Evolutionary conservation across 129 eudicot species (phyloP), one percentile per base, ranked within the genome.

Genomic region (Pittosporum tobira): DNA sequence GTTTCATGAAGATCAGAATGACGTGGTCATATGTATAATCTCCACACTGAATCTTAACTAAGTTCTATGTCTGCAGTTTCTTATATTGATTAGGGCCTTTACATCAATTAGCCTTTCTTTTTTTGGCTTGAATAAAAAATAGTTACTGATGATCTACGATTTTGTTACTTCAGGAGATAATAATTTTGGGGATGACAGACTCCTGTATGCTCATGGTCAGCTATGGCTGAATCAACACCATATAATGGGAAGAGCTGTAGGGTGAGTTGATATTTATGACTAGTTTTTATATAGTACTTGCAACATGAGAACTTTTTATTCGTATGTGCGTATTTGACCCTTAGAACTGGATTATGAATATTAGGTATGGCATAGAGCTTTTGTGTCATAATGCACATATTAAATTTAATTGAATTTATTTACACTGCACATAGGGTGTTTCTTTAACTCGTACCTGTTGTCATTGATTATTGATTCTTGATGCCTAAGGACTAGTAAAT

Each of bases 191-290:
- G 98, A 90, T 70, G 98, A 90, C 73, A 73, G 98, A 50, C 95
- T 82, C 70, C 77, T 90, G 67, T 90, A 90, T 80, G 98, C 98
- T 68, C 81, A 78, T 34, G 95, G 94, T 48, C 95, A 90, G 70
- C 84, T 77, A 57, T 90, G 98, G 98, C 75, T 90, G 79, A 86
- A 90, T 14, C 70, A 94, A 21, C 95, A 83, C 63, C 98, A 90
- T 75, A 85, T 90, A 9, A 90, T 90, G 98, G 98, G 98, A 57
- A 82, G 98, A 80, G 98, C 98, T 68, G 84, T 90, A 15, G 95
- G 98, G 98, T 90, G 67, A 82, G 30, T 76, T 60, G 55, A 51
- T 28, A 12, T 20, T 63, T 18, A 30, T 26, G 46, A 34, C n/a
- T 57, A 20, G n/a, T n/a, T n/a, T n/a, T n/a, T n/a, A 45, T 29